Percentiles rank a stretch among this genome's conserved stretches.
phyloP scores from a whole-genome alignment of 371 early-diverging fungal genomes.

The Choanephora cucurbitarum region DNA sequence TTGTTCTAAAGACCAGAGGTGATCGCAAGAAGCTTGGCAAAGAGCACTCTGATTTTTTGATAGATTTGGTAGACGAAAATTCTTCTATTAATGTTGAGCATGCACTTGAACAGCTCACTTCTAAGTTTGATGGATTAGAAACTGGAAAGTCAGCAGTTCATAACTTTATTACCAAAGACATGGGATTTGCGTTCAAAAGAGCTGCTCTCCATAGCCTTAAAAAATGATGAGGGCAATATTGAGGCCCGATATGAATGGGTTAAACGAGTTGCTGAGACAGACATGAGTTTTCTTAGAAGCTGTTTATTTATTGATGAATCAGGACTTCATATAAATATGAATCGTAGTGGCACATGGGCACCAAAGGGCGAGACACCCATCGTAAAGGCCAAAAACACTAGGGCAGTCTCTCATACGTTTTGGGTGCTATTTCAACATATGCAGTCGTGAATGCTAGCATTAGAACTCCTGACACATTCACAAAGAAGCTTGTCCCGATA shows the following conservation, averaged over 20 bases:
- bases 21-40: background rate
- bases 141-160: background rate
- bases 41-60: background rate
- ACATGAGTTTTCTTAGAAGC: conserved; percentile 5
- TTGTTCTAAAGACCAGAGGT: background rate
- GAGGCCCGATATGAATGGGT: conserved; percentile 6
- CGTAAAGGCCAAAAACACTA: background rate
- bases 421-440: conserved; percentile 1
- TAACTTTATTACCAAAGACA: background rate
- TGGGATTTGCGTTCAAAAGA: background rate
- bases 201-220: background rate
- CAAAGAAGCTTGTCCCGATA: background rate
- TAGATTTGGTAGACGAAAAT: background rate
- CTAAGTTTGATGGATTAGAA: background rate
- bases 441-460: conserved; percentile 5
- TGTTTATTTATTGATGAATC: conserved; percentile 3
- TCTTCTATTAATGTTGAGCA: background rate
- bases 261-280: background rate
- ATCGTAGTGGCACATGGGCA: background rate
- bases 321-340: conserved; percentile 13
- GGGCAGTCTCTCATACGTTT: conserved; percentile 2
- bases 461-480: background rate
- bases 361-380: background rate
- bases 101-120: background rate
- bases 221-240: conserved; percentile 3